These are phyloP conservation scores for Solanum clarkiae DNA, from an alignment of 257 asterid genomes.

Conservation along the genomic window DNA sequence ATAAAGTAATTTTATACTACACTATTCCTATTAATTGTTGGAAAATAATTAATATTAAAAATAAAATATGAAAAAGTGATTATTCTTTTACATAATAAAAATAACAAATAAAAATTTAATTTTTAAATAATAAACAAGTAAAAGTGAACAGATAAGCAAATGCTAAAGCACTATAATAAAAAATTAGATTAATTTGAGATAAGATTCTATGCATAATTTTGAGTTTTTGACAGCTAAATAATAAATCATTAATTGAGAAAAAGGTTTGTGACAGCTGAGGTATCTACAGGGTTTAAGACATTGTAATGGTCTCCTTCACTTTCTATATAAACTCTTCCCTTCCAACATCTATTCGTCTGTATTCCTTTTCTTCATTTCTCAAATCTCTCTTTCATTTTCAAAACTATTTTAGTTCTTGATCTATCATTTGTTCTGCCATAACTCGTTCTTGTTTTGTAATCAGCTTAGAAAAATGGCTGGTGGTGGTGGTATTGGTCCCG, in stretches of 20 bases:
- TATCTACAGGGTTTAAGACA: neutral
- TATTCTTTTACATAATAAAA: too few species aligned
- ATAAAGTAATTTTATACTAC: too few species aligned
- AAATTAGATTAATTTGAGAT: too few species aligned
- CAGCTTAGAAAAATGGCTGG: constrained; percentile 49
- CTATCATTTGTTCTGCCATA: neutral
- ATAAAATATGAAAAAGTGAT: too few species aligned
- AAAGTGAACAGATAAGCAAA: neutral
- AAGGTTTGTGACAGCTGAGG: constrained; percentile 21
- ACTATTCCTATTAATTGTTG: too few species aligned
- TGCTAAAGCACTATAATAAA: neutral
- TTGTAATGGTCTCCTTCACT: neutral
- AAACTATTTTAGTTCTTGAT: too few species aligned
- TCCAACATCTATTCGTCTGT: neutral
- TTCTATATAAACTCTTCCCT: constrained; percentile 27
- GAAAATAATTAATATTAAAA: too few species aligned
- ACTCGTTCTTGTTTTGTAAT: neutral
- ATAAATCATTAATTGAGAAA: neutral
- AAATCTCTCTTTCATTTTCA: neutral
- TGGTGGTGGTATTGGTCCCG: constrained; percentile 50
- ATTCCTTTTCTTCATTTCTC: neutral
- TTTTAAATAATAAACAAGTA: too few species aligned
- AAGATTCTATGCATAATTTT: neutral
- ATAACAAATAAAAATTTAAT: too few species aligned
- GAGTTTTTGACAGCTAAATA: neutral